Percentiles rank a stretch among this genome's conserved stretches.
Conservation (phyloP, 495 filamentous ascomycete genomes). For the Penicillium taxi region DNA sequence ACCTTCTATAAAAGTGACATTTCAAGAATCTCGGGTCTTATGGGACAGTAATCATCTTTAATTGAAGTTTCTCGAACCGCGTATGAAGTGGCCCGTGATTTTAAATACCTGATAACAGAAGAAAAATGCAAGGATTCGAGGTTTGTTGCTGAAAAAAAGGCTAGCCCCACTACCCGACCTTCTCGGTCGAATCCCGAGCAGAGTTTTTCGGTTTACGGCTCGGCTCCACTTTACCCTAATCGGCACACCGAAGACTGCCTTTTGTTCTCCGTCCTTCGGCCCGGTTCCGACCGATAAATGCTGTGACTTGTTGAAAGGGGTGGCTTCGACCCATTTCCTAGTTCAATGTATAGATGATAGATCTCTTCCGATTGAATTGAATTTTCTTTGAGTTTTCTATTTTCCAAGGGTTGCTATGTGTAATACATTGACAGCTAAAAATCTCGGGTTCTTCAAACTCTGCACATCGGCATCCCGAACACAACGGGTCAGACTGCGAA, state of each 20-base stretch:
- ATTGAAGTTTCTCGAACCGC: background rate
- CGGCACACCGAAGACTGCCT: constrained; percentile 32
- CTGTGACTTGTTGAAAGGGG: too few relatives aligned
- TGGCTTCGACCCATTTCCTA: too few relatives aligned
- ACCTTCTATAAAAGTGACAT: constrained; percentile 4
- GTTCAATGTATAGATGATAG: too few relatives aligned
- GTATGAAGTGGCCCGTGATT: background rate
- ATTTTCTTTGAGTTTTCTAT: too few relatives aligned
- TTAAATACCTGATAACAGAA: constrained; percentile 10
- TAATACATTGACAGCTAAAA: too few relatives aligned
- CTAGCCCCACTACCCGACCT: constrained; percentile 18
- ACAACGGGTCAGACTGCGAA: too few relatives aligned
- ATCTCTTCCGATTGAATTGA: too few relatives aligned
- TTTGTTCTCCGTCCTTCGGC: too few relatives aligned
- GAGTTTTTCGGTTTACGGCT: constrained; percentile 17
- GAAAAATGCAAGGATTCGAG: constrained; percentile 1
- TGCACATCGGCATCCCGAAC: too few relatives aligned
- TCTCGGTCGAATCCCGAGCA: constrained; percentile 18
- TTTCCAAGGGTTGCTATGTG: too few relatives aligned
- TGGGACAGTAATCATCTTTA: constrained; percentile 9
- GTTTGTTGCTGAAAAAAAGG: constrained; percentile 1
- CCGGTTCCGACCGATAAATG: too few relatives aligned
- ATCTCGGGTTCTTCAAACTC: too few relatives aligned
- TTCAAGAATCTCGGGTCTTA: constrained; percentile 8
- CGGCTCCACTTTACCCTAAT: constrained; percentile 16